Evolutionary conservation across 1,284 basidiomycete species (phyloP).

Genomic region (Ustilago vetiveriae): DNA sequence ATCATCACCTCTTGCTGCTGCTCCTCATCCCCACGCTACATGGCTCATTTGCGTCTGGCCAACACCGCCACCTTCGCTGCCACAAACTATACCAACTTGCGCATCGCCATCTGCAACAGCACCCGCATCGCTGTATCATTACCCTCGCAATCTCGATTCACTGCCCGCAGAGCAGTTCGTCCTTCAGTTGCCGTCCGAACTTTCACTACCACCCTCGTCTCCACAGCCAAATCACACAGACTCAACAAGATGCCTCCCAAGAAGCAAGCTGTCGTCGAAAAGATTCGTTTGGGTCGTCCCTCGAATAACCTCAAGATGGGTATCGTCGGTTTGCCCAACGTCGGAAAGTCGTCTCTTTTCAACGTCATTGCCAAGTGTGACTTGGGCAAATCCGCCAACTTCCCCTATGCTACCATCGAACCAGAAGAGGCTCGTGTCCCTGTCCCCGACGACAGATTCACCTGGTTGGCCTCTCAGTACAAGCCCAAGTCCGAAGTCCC

Average conservation of each 20-base stretch:
- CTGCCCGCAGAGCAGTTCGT: background rate
- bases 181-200: constrained; percentile 1
- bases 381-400: constrained; percentile 97
- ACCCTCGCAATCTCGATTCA: background rate
- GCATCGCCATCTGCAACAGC: background rate
- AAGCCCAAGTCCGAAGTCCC: constrained; percentile 89
- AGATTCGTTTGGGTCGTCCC: constrained; percentile 62
- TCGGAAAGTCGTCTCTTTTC: constrained; percentile 69
- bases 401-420: constrained; percentile 92
- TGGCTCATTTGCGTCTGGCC: constrained; percentile 41
- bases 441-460: constrained; percentile 94
- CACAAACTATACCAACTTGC: constrained; percentile 1
- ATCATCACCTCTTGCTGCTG: background rate
- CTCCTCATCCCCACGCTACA: constrained; percentile 7
- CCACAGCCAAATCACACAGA: constrained; percentile 36
- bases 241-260: constrained; percentile 62
- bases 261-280: constrained; percentile 53
- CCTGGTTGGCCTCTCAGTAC: constrained; percentile 90
- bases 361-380: constrained; percentile 88
- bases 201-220: constrained; percentile 26
- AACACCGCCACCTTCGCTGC: constrained; percentile 13
- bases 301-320: constrained; percentile 67
- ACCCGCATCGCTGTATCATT: constrained; percentile 2
- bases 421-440: constrained; percentile 81
- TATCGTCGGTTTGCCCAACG: constrained; percentile 66